Evolutionary conservation across 148 eudicot genomes (phyloP), one percentile per base, ranked within the genome.

Genomic region (Fagopyrum tataricum): DNA sequence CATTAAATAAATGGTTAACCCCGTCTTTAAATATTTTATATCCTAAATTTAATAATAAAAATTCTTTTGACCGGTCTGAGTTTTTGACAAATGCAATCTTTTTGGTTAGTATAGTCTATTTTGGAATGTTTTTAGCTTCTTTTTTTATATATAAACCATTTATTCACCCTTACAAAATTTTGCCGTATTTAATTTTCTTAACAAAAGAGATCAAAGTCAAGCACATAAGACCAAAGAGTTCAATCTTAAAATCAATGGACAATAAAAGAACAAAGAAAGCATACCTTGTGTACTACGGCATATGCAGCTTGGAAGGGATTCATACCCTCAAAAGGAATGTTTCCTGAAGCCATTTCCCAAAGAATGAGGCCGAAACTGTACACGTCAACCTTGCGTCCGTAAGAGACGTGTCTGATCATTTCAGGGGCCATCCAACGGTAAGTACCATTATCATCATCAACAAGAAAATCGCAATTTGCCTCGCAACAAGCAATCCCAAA

Each of bases 341-440:
- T 80, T 68, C 96, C 96, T 24, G 98, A 83, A 31, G 89, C 84
- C 89, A 94, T 75, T 73, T 94, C 98, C 95, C 93, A 89, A 62
- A 94, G 75, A 23, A 94, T 87, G 74, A 94, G 91, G 11, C 97
- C 97, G 77, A 94, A 94, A 66, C 97, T 84, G 62, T 94, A 94
- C 21, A 91, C 96, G 76, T 94, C 97, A 12, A 94, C 91, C 83
- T 91, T 94, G 41, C 82, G 76, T 11, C 91, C 95, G 80, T 94
- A 89, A 0, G 83, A 79, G 64, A 88, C 88, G 31, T 85, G 87
- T 74, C 80, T 88, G 70, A 94, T 89, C 97, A 94, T 89, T 82
- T 94, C 98, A 15, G 98, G 97, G 6, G 98, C 98, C 98, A 94
- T 94, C 98, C 98, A 94, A 56, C 98, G 90, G 73, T 86, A 94